Evolutionary conservation across 495 filamentous ascomycete genomes (phyloP), one percentile per base, ranked within the genome.

Genomic region (Penicillium pulvis): DNA sequence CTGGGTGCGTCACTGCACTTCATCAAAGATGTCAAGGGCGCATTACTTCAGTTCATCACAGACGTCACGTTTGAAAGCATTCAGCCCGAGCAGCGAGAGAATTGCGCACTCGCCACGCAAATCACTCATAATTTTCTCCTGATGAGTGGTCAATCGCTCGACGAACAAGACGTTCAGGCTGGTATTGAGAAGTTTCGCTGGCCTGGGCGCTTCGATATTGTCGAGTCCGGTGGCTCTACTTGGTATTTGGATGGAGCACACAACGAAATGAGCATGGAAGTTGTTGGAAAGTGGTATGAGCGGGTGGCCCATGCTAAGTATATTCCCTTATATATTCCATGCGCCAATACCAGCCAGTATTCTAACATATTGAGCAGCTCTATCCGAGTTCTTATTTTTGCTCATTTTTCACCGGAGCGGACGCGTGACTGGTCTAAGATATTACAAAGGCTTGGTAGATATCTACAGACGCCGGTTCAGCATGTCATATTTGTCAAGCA

Each of bases 221-320:
- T 81, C 3, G 43, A 66, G 3, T 57, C 75, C 6, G 66, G 55
- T 16, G 39, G 50, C 12, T 53, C 24, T 33, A 63, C 62, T 28
- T 83, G 79, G 78, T 80, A 73, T 57, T 50, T 83, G 23, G 79
- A 83, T 62, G 73, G 71, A 33, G 79, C 80, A 1, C 79, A 83
- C 56, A 83, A 81, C 55, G 69, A 73, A 4, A 51, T 78, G 58
- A 82, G 79, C 61, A 51, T 82, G 3, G 53, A 51, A 12, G 59
- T 73, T 33, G 73, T 73, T 2, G 74, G 67, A 20, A 44, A 75
- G 45, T 83, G 79, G 79, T 83, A 77, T 60, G 50, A 35, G 33
- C 50, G 50, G 23, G n/a, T 39, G 10, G 14, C 33, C 24, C 10
- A 51, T 11, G 16, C 14, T 8, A 47, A 26, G 44, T 47, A 47